These are phyloP conservation scores for Coffea humblotiana DNA, from an alignment of 305 asterid species.

Conservation along the genomic window DNA sequence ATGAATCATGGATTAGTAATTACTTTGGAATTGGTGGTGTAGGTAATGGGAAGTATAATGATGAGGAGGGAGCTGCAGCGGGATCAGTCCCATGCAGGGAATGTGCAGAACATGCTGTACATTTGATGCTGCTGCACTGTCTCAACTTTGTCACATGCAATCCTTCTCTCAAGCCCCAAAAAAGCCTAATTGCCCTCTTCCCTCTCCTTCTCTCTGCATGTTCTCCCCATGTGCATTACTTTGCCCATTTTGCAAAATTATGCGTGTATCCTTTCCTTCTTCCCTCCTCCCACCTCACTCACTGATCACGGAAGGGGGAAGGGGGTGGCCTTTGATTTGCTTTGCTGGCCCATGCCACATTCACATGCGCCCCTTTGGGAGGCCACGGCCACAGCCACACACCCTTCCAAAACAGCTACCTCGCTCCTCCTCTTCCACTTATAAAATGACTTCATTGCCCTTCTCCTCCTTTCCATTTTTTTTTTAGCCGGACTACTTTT, in stretches of 20 bases:
- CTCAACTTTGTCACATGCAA: constrained; percentile 73
- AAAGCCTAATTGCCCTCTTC: constrained; percentile 7
- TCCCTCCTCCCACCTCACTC: constrained; percentile 22
- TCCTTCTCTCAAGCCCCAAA: constrained; percentile 4
- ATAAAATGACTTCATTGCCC: constrained; percentile 25
- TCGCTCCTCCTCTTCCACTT: constrained; percentile 1
- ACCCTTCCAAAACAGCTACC: constrained; percentile 30
- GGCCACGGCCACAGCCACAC: constrained; percentile 30
- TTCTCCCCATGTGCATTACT: constrained; percentile 19
- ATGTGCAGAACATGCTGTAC: constrained; percentile 96
- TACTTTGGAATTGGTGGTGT: no score
- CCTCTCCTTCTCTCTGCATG: constrained; percentile 29
- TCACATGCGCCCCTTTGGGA: constrained; percentile 66
- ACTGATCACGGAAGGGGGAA: constrained; percentile 1
- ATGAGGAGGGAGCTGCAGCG: not conserved
- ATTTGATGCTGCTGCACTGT: constrained; percentile 87
- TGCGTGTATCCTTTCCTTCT: constrained; percentile 9
- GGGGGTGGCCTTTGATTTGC: not conserved
- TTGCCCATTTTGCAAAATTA: not conserved
- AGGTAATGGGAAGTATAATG: not conserved
- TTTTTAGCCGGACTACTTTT: constrained; percentile 15
- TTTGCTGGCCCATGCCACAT: constrained; percentile 52
- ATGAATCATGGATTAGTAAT: not conserved
- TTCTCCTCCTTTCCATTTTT: not conserved
- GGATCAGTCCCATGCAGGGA: constrained; percentile 69